phyloP scores from a whole-genome alignment of 2,329 filamentous ascomycete species.

The Zymoseptoria pseudotritici region DNA sequence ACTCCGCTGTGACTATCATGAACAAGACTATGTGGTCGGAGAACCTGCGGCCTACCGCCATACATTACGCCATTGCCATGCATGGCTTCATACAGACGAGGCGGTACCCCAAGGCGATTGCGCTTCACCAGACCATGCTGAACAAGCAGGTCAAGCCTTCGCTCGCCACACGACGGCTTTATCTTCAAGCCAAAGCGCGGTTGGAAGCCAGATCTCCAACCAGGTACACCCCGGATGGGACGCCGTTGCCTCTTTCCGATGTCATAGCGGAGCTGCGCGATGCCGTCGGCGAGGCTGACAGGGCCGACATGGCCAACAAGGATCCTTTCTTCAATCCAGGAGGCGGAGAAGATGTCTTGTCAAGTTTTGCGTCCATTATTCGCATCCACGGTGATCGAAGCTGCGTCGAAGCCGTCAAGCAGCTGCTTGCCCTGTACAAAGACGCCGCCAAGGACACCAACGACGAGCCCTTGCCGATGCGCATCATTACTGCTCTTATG shows the following conservation, averaged over 20 bases:
- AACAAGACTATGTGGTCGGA: slow-evolving; percentile 44
- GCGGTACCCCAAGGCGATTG: slow-evolving; percentile 41
- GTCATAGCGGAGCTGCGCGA: slow-evolving; percentile 2
- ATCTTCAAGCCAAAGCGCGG: slow-evolving; percentile 30
- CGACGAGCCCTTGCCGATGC: slow-evolving; percentile 11
- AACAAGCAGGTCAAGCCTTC: slow-evolving; percentile 32
- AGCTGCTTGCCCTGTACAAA: slow-evolving; percentile 50
- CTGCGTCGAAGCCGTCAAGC: slow-evolving; percentile 43
- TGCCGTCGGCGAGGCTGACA: background rate
- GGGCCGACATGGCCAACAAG: slow-evolving; percentile 1
- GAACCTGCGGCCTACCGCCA: slow-evolving; percentile 37
- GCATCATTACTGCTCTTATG: slow-evolving; percentile 61
- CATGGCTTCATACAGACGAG: slow-evolving; percentile 39
- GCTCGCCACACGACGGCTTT: slow-evolving; percentile 38
- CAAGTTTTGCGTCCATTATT: slow-evolving; percentile 51
- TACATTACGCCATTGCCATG: slow-evolving; percentile 50
- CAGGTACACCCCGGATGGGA: slow-evolving; percentile 29
- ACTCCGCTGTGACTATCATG: slow-evolving; percentile 49
- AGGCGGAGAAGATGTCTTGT: slow-evolving; percentile 19
- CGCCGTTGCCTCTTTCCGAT: slow-evolving; percentile 30
- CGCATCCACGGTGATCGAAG: slow-evolving; percentile 45
- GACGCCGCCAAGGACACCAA: slow-evolving; percentile 1
- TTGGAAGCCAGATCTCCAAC: slow-evolving; percentile 34
- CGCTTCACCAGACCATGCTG: slow-evolving; percentile 42
- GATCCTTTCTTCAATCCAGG: slow-evolving; percentile 9